Base-by-base conservation (phyloP, 1,284 basidiomycete genomes). In the Cystobasidium sp. region DNA sequence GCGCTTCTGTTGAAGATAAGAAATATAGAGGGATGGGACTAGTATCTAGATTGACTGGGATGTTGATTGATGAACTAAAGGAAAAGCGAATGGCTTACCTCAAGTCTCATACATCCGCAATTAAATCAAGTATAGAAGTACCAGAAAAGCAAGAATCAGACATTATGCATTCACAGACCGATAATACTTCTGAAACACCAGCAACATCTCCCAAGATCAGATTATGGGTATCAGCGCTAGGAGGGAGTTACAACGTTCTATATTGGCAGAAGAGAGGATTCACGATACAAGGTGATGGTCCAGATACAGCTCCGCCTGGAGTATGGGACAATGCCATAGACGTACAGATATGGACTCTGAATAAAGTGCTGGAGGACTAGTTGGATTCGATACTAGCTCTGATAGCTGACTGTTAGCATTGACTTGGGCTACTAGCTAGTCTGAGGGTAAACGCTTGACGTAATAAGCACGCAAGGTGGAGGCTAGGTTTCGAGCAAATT, bases 201-300 rank as follows among this genome's bases (percentile, higher is more conserved):
- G 16, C 39, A 49, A 24, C 10, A 12, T 9, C 44, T 47, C 12
- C 64, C 64, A 9, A 66, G 1, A 31, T 66, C 9, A 20, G 64
- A 53, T 47, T 66, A 52, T 66, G 64, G 64, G 64, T 66, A 20
- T 66, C 64, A 39, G 64, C 64, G 14, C 64, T 66, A 43, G 64
- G 64, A 16, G 64, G 64, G 2, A 52, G 22, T 47, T 46, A 46
- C 37, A 66, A 66, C 43, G 44, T 46, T 8, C 18, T 53, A 20
- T 66, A 66, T 41, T 66, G 64, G 64, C 51, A 20, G 3, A 66
- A 66, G 20, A 66, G 64, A 53, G 64, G 64, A 6, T 66, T 52
- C 20, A 53, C 47, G 7, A 31, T 53, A 12, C 49, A 52, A 20
- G 51, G 51, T 0, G 44, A 65, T 37, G 16, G 20, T 18, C 37